phyloP scores from a whole-genome alignment of 257 asterid genomes.

The Nicotiana noctiflora region DNA sequence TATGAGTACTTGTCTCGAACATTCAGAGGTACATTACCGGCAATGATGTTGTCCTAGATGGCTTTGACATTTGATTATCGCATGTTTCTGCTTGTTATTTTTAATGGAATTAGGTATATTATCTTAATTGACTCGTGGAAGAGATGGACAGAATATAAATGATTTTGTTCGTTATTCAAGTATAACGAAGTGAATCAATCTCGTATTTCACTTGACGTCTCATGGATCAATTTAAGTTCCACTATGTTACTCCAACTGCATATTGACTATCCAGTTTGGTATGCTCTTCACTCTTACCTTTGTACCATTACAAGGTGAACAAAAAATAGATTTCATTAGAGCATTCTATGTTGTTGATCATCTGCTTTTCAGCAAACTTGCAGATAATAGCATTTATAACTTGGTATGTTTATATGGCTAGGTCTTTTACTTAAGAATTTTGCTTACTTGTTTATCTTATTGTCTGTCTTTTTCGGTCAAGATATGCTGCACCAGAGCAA shows the following conservation, averaged over 20 bases:
- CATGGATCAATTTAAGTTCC: not conserved
- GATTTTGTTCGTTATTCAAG: not conserved
- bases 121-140: not conserved
- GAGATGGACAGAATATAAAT: not conserved
- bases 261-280: not conserved
- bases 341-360: not conserved
- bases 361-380: not conserved
- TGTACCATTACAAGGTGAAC: not conserved
- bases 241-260: not conserved
- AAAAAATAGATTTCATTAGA: not conserved
- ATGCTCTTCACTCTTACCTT: not conserved
- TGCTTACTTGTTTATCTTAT: not conserved
- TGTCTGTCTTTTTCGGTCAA: conserved; percentile 15
- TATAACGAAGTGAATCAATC: not conserved
- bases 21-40: not conserved
- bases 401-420: not conserved
- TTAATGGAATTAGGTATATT: not conserved
- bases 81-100: not conserved
- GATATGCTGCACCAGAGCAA: conserved; percentile 99
- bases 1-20: not conserved
- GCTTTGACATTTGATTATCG: not conserved
- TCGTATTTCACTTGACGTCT: not conserved
- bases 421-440: not conserved
- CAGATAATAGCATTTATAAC: not conserved
- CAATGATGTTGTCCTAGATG: not conserved